Conservation (phyloP, 768 basidiomycete genomes). For the Tricholoma furcatifolium region DNA sequence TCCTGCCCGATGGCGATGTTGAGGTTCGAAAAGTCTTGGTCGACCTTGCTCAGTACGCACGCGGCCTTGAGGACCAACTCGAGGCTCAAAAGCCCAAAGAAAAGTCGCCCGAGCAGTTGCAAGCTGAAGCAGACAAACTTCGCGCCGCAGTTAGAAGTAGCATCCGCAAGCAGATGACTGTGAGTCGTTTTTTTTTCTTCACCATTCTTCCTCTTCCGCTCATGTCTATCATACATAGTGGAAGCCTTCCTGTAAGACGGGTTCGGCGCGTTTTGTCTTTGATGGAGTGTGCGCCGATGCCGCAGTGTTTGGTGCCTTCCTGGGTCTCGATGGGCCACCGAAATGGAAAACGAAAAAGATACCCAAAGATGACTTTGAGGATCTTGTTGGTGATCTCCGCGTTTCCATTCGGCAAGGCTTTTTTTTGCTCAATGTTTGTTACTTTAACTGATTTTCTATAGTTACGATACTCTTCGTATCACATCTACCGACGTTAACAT, state of each 20-base stretch:
- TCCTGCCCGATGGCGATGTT: slow-evolving; percentile 31
- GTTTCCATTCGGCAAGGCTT: slow-evolving; percentile 35
- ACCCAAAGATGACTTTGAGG: slow-evolving; percentile 30
- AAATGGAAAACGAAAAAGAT: slow-evolving; percentile 52
- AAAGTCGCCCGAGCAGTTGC: slow-evolving; percentile 37
- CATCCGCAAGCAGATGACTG: slow-evolving; percentile 51
- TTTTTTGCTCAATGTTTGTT: not conserved
- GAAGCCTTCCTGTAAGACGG: slow-evolving; percentile 48
- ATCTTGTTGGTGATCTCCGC: slow-evolving; percentile 30
- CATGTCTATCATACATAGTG: slow-evolving; percentile 31
- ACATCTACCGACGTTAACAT: slow-evolving; percentile 41
- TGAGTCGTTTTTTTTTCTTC: slow-evolving; percentile 18
- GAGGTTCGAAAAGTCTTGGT: slow-evolving; percentile 20
- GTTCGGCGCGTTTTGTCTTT: slow-evolving; percentile 47
- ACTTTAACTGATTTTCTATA: slow-evolving; percentile 17
- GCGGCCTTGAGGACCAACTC: slow-evolving; percentile 27
- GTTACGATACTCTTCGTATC: slow-evolving; percentile 38
- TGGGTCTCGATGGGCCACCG: slow-evolving; percentile 42
- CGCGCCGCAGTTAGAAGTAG: slow-evolving; percentile 43
- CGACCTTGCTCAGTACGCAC: slow-evolving; percentile 28
- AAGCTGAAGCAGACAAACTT: slow-evolving; percentile 44
- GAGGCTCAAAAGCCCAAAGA: slow-evolving; percentile 23
- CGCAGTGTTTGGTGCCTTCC: slow-evolving; percentile 43
- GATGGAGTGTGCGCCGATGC: slow-evolving; percentile 51
- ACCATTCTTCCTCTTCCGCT: slow-evolving; percentile 3